A percentile compares a stretch with the other conserved stretches of the same genome.
Evolutionary conservation across 2,329 filamentous ascomycete species (phyloP).

Genomic region (Fusarium concolor): DNA sequence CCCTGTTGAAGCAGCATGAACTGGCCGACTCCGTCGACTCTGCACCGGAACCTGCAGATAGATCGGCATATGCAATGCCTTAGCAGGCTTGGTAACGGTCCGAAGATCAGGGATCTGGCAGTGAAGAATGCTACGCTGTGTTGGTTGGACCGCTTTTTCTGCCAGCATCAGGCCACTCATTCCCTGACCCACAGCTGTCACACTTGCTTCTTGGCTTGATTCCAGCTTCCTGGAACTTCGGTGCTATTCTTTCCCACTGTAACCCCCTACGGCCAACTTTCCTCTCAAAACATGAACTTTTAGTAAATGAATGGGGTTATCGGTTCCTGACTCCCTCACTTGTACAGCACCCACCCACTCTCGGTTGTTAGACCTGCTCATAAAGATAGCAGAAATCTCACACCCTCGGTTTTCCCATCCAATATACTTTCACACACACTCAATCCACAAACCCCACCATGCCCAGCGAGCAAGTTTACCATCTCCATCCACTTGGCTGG

Average conservation of each 20-base stretch:
- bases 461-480: constrained; percentile 45
- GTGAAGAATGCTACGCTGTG: background rate
- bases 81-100: background rate
- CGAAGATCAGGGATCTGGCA: background rate
- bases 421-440: background rate
- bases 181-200: too few species aligned
- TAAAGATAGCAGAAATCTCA: background rate
- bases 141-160: background rate
- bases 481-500: constrained; percentile 52
- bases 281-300: too few species aligned
- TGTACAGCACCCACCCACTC: too few species aligned
- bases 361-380: background rate
- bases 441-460: constrained; percentile 29
- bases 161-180: background rate
- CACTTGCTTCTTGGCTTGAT: too few species aligned
- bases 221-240: too few species aligned
- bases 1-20: background rate
- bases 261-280: too few species aligned
- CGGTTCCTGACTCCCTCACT: too few species aligned
- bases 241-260: too few species aligned
- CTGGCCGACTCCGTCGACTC: background rate
- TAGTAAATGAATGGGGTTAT: too few species aligned
- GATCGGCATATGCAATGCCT: background rate
- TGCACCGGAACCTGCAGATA: background rate
- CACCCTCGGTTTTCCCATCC: background rate